Conservation (phyloP, 768 basidiomycete genomes). For the Calocybe indica region DNA sequence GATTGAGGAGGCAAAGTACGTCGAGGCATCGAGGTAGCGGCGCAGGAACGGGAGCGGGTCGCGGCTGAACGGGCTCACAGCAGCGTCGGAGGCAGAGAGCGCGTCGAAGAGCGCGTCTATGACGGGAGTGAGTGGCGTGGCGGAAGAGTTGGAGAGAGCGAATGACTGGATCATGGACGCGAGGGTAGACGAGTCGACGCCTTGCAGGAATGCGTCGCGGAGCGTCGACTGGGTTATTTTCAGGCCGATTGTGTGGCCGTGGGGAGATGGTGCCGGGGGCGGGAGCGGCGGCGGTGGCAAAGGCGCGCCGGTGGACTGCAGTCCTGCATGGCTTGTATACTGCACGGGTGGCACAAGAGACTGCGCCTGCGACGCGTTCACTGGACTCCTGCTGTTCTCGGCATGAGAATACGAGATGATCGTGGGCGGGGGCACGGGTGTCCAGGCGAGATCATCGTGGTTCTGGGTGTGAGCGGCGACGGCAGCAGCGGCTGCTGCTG, state of each 20-base stretch:
- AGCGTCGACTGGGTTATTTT: constrained; percentile 28
- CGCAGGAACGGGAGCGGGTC: constrained; percentile 38
- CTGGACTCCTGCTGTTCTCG: constrained; percentile 29
- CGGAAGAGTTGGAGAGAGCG: constrained; percentile 40
- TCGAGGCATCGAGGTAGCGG: constrained; percentile 46
- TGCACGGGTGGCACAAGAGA: constrained; percentile 31
- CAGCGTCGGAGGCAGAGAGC: constrained; percentile 28
- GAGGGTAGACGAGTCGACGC: constrained; percentile 40
- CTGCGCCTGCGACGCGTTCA: constrained; percentile 19
- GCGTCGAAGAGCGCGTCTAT: constrained; percentile 54
- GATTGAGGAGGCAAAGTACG: constrained; percentile 41
- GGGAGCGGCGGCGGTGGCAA: constrained; percentile 15
- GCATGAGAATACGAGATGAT: constrained; percentile 34
- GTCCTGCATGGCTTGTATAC: constrained; percentile 21
- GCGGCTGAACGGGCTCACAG: constrained; percentile 20
- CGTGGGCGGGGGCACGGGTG: constrained; percentile 27
- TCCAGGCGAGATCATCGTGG: constrained; percentile 28
- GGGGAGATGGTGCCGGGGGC: constrained; percentile 11
- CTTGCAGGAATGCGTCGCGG: constrained; percentile 42
- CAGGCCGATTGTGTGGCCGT: constrained; percentile 16
- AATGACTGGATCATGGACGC: constrained; percentile 50
- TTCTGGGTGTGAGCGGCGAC: constrained; percentile 12
- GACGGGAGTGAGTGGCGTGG: constrained; percentile 43
- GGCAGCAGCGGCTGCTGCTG: neutral
- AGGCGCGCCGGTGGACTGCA: constrained; percentile 27